phyloP scores from a whole-genome alignment of 164 flowering plant genomes.

The Cinnamomum micranthum region DNA sequence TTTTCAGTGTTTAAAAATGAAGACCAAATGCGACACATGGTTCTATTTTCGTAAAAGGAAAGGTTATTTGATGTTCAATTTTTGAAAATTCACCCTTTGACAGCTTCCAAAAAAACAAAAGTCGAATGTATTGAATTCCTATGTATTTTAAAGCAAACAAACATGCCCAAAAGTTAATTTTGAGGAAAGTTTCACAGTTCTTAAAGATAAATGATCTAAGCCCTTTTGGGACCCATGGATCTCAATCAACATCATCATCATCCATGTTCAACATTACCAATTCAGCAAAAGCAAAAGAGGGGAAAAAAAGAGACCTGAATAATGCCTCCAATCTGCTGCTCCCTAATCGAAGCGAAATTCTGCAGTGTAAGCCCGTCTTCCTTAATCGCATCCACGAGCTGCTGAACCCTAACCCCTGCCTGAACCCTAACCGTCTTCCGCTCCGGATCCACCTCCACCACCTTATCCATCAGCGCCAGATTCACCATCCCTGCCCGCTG shows the following conservation, averaged over 20 bases:
- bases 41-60: too few relatives aligned
- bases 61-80: too few relatives aligned
- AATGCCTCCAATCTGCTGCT: slow-evolving; percentile 97
- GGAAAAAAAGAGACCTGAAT: slow-evolving; percentile 56
- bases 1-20: too few relatives aligned
- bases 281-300: background rate
- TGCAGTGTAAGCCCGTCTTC: slow-evolving; percentile 83
- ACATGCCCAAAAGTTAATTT: too few relatives aligned
- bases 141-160: too few relatives aligned
- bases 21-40: too few relatives aligned
- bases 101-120: too few relatives aligned
- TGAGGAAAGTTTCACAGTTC: background rate
- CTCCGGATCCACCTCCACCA: slow-evolving; percentile 81
- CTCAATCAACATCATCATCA: too few relatives aligned
- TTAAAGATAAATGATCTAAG: too few relatives aligned
- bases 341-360: slow-evolving; percentile 95
- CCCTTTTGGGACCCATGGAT: too few relatives aligned
- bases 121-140: background rate
- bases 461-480: slow-evolving; percentile 84
- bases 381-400: slow-evolving; percentile 82
- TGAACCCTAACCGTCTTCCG: slow-evolving; percentile 76
- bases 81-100: too few relatives aligned
- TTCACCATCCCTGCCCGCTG: slow-evolving; percentile 89
- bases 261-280: too few relatives aligned
- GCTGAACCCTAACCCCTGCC: slow-evolving; percentile 90